These are phyloP conservation scores for Gossypium davidsonii DNA, from an alignment of 441 rosid genomes.

Conservation along the genomic window DNA sequence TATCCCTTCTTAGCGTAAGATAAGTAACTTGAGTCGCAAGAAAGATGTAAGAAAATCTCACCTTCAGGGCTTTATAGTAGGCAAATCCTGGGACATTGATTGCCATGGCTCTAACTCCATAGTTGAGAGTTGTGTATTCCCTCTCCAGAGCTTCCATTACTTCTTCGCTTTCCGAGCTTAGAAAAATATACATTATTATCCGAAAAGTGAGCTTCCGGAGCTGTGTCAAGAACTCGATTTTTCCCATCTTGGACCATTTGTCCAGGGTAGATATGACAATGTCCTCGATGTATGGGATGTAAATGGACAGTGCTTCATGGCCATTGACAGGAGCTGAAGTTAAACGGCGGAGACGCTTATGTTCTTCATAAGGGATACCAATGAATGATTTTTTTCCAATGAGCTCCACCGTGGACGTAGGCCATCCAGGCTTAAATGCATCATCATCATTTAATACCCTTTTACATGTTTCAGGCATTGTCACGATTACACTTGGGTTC, in stretches of 20 bases:
- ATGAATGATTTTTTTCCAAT: slow-evolving; percentile 76
- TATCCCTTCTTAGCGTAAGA: neutral
- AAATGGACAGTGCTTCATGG: slow-evolving; percentile 60
- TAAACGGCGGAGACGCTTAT: slow-evolving; percentile 70
- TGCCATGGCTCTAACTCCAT: slow-evolving; percentile 84
- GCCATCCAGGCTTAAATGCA: slow-evolving; percentile 81
- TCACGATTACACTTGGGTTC: slow-evolving; percentile 65
- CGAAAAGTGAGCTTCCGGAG: slow-evolving; percentile 69
- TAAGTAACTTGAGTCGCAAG: neutral
- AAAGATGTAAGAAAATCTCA: slow-evolving; percentile 10
- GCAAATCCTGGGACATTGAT: slow-evolving; percentile 83
- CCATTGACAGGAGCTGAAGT: slow-evolving; percentile 81
- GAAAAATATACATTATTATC: slow-evolving; percentile 73
- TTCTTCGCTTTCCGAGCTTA: slow-evolving; percentile 59
- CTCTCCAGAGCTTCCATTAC: slow-evolving; percentile 63
- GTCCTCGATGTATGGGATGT: slow-evolving; percentile 62
- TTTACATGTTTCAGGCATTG: slow-evolving; percentile 56
- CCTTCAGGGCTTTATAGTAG: slow-evolving; percentile 73
- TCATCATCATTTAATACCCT: slow-evolving; percentile 63
- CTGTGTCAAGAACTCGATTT: slow-evolving; percentile 56
- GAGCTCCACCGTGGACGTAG: slow-evolving; percentile 50
- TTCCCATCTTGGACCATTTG: slow-evolving; percentile 62
- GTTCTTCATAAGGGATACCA: slow-evolving; percentile 61
- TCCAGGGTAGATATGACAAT: slow-evolving; percentile 44
- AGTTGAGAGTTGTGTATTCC: slow-evolving; percentile 65